Evolutionary conservation across 176 grass and related monocot species (phyloP), one percentile per base, ranked within the genome.

Genomic region (Carex scoparia): DNA sequence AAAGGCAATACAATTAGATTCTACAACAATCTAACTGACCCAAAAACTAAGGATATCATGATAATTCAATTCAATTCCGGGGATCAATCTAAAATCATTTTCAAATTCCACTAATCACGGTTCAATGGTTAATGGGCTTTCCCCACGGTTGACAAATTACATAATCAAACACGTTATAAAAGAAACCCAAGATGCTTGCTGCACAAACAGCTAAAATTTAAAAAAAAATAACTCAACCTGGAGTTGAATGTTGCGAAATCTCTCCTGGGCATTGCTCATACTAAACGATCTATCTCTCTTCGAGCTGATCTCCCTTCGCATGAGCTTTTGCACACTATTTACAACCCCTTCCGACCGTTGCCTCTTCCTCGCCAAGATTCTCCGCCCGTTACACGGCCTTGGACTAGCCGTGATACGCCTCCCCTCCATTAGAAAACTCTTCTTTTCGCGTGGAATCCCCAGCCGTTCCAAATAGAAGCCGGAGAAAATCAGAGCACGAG

Each of bases 271-370:
- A 84, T 84, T 86, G 94, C 90, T 94, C 89, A 94, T 90, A 83
- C 91, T 46, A 80, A 94, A 97, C 71, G 88, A 35, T 57, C 94
- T 90, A 35, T 97, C 89, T 10, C 94, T 85, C 86, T 66, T 59
- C 4, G 91, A 94, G 91, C 94, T 89, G 88, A 94, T 92, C 91
- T 97, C 94, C 86, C 94, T 80, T 10, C 94, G 82, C 94, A 91
- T 91, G 44, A 97, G 88, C 86, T 97, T 97, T 56, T 88, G 68
- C 58, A 97, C 88, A 86, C 91, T 97, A 87, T 89, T 97, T 48
- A 94, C 82, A 9, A 80, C 69, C 19, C 80, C 57, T 65, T 97
- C 94, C 62, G 86, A 82, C 72, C 91, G 84, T 12, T 77, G 88
- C 84, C 94, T 28, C 86, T 97, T 97, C 91, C 85, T 91, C 27